Percentiles rank a stretch among this genome's conserved stretches.
phyloP scores from a whole-genome alignment of 805 yeast species.

The Yarrowia sp. region DNA sequence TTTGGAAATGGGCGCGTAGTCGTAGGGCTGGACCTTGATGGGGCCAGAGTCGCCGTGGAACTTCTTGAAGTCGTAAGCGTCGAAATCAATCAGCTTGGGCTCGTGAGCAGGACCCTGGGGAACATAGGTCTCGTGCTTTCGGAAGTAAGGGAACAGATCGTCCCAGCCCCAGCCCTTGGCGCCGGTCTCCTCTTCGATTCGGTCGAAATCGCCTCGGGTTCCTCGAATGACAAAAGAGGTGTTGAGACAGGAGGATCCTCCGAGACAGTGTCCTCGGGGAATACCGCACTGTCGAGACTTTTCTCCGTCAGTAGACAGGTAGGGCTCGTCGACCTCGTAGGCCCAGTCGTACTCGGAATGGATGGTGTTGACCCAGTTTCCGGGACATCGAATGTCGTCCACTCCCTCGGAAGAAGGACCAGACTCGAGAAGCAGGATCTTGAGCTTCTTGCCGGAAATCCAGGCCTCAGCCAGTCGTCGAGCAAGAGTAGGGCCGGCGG shows the following conservation, averaged over 20 bases:
- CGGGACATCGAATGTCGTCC: constrained; percentile 35
- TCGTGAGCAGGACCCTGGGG: constrained; percentile 22
- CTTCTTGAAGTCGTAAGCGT: constrained; percentile 25
- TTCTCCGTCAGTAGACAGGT: constrained; percentile 37
- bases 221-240: constrained; percentile 40
- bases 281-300: constrained; percentile 33
- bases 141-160: constrained; percentile 36
- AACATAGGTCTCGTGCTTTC: constrained; percentile 34
- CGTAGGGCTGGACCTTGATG: constrained; percentile 26
- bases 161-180: constrained; percentile 39
- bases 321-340: constrained; percentile 38
- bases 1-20: constrained; percentile 26
- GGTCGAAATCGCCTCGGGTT: constrained; percentile 37
- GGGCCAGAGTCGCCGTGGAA: constrained; percentile 27
- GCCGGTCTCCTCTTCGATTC: constrained; percentile 37
- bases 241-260: constrained; percentile 40
- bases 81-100: constrained; percentile 22
- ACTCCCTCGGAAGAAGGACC: constrained; percentile 36
- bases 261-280: constrained; percentile 40
- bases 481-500: constrained; percentile 40
- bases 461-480: constrained; percentile 38
- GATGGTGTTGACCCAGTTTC: constrained; percentile 37
- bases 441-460: constrained; percentile 33
- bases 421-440: constrained; percentile 38
- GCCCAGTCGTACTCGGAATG: constrained; percentile 39